Base-by-base conservation (phyloP, 257 asterid genomes). In the Ilex asprella region DNA sequence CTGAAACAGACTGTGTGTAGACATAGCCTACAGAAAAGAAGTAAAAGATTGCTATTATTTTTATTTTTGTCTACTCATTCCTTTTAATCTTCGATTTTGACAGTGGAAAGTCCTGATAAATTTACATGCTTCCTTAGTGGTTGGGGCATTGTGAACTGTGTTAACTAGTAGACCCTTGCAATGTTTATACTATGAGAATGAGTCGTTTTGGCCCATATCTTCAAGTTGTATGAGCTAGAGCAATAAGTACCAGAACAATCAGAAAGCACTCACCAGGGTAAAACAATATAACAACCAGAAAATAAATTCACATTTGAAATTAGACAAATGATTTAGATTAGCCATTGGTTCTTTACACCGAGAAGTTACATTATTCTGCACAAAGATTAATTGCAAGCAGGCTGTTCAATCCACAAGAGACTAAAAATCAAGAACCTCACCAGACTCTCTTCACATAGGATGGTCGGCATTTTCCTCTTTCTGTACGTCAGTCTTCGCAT, bases 331-430 rank as follows among this genome's bases (percentile, higher is more conserved):
- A 35, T 31, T 49, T 30, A 3, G 55, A 60, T 57, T 72, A 30
- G 44, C 59, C 39, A 50, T 41, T 12, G 44, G 58, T 62, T 32
- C 30, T 72, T 65, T 62, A 73, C 39, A 61, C 47, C 12, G 62
- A 46, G 46, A 32, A 68, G 59, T 11, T 69, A 76, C 78, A 76
- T 69, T 39, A 62, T 31, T 31, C 55, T 50, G 64, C 68, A 62
- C 56, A 50, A 31, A 35, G 30, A 31, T 4, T 30, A 39, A 39
- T 31, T 31, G 29, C 32, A 16, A 39, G 54, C 54, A 60, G 54
- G 32, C 27, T 29, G 35, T 16, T 13, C 16, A 14, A 39, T 27
- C 27, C 53, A 4, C 5, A 39, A 60, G 10, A 41, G 6, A 49
- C n/a, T n/a, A 14, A 43, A 10, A 60, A 54, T 35, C 41, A 35